Conservation (phyloP, 306 rosid species). For the Fragaria nilgerrensis region DNA sequence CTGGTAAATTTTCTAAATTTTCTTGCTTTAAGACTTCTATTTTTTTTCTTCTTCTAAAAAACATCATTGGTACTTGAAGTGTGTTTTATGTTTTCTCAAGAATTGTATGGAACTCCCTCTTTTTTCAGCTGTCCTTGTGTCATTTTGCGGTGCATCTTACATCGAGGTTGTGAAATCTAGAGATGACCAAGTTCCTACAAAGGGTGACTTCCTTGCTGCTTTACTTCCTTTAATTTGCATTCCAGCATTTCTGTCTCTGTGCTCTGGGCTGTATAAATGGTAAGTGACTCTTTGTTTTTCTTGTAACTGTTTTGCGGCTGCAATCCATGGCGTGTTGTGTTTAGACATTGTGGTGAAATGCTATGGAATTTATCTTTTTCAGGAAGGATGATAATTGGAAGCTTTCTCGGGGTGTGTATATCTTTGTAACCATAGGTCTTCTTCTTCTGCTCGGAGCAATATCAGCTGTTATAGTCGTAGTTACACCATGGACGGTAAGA, state of each 20-base stretch:
- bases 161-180: constrained; percentile 81
- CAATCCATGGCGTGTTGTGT: constrained; percentile 11
- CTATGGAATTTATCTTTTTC: constrained; percentile 24
- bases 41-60: not conserved
- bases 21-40: constrained; percentile 1
- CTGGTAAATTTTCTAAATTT: constrained; percentile 49
- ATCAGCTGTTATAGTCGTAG: constrained; percentile 80
- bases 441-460: constrained; percentile 91
- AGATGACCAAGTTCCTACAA: constrained; percentile 69
- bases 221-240: constrained; percentile 89
- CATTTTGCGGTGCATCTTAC: constrained; percentile 92
- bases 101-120: not conserved
- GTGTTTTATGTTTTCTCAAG: constrained; percentile 10
- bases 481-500: constrained; percentile 96
- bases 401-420: constrained; percentile 87
- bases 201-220: constrained; percentile 95
- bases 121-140: constrained; percentile 69
- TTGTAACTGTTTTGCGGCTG: not conserved
- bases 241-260: constrained; percentile 94
- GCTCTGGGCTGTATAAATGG: constrained; percentile 94
- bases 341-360: constrained; percentile 16
- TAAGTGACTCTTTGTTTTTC: constrained; percentile 36
- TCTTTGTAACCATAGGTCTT: constrained; percentile 84
- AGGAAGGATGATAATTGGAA: constrained; percentile 99
- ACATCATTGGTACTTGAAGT: constrained; percentile 17